These are phyloP conservation scores for Debaryomyces robertsiae DNA, from an alignment of 1,139 yeast species.

Conservation along the genomic window DNA sequence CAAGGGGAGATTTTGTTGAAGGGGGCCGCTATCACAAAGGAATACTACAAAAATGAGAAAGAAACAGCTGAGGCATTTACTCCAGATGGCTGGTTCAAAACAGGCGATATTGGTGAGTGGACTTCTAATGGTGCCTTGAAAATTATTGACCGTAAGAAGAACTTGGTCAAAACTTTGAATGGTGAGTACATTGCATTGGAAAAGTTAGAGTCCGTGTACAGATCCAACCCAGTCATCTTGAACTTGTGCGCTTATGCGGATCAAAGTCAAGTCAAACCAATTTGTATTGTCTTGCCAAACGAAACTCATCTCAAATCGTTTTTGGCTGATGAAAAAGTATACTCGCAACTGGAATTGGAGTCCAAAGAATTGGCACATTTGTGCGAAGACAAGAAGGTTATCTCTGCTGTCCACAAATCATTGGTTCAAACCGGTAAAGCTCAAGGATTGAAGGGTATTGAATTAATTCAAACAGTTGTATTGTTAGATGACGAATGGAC, in stretches of 20 bases:
- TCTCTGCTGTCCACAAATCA: constrained; percentile 55
- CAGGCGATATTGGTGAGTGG: constrained; percentile 99
- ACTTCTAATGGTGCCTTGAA: constrained; percentile 73
- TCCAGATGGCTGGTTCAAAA: constrained; percentile 90
- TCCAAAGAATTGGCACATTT: constrained; percentile 48
- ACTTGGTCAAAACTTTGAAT: constrained; percentile 90
- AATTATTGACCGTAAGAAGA: constrained; percentile 93
- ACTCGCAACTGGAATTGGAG: constrained; percentile 50
- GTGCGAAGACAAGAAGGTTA: constrained; percentile 60
- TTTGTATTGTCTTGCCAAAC: constrained; percentile 86
- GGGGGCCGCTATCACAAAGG: constrained; percentile 73
- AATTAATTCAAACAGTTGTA: constrained; percentile 76
- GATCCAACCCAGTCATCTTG: constrained; percentile 74
- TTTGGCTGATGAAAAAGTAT: constrained; percentile 57
- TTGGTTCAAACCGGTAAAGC: constrained; percentile 74
- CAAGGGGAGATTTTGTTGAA: constrained; percentile 90
- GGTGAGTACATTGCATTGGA: constrained; percentile 99
- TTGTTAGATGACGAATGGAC: constrained; percentile 94
- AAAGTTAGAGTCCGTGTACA: constrained; percentile 81
- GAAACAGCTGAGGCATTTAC: constrained; percentile 81
- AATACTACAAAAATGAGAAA: constrained; percentile 79
- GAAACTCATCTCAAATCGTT: constrained; percentile 61
- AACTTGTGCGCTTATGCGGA: constrained; percentile 96
- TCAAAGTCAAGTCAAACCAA: constrained; percentile 79
- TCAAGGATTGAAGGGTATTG: constrained; percentile 85